Evolutionary conservation across 805 yeast species (phyloP), one percentile per base, ranked within the genome.

Genomic region (Candida nanaspora): DNA sequence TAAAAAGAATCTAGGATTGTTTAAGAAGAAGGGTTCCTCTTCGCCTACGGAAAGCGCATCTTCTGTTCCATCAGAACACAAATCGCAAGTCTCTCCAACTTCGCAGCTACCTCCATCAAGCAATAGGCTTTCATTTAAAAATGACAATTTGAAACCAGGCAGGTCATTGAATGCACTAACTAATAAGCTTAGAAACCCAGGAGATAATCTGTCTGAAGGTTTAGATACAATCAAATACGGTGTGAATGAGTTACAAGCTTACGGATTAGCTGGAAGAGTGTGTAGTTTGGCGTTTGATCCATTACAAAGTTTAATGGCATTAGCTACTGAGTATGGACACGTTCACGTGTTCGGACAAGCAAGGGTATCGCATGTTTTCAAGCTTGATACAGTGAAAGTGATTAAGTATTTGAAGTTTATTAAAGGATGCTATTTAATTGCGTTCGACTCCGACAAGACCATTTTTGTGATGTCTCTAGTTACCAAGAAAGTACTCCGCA

Each of bases 261-360:
- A 75, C 51, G 93, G 93, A 2, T 53, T 82, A 27, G 66, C 72
- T 15, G 91, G 94, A 11, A 72, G 73, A 13, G 74, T 85, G 8
- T 64, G 76, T 28, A 78, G 86, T 0, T 56, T 79, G 31, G 94
- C 93, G 0, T 85, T 72, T 61, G 98, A 93, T 57, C 95, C 95
- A 3, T 80, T 86, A 1, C 98, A 93, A 59, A 78, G 93, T 40
- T 68, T 93, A 22, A 61, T 88, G 51, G 97, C 96, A 0, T 65
- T 87, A 0, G 82, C 88, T 3, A 87, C 96, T 0, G 78, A 72
- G 29, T 55, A 63, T 7, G 86, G 88, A 32, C 77, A 77, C 35
- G 69, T 93, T 14, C 80, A 85, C 47, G 82, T 93, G 4, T 82
- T 79, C 55, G 98, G 98, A 2, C 91, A 84, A 53, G 78, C 81